Evolutionary conservation across 2,329 filamentous ascomycete species (phyloP), one percentile per base, ranked within the genome.

Genomic region (Colletotrichum tropicale): DNA sequence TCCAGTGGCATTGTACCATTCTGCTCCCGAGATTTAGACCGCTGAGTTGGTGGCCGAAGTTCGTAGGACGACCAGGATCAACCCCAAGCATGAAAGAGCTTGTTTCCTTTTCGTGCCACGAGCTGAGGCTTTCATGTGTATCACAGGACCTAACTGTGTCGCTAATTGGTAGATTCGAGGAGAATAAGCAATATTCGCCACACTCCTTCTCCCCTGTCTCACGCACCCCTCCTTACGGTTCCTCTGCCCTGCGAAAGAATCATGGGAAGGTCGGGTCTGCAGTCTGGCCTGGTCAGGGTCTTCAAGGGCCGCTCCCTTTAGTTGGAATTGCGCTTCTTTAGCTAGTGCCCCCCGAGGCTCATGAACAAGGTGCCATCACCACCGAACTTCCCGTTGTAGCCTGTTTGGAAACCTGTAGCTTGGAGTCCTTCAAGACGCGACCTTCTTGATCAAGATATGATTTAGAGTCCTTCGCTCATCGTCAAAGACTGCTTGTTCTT

Each of bases 161-260:
- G 56, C 64, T 73, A 18, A 75, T 73, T 75, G 73, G 73, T 13
- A 30, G 43, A 21, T 26, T 56, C 26, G 62, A 15, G 2, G 6
- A 26, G 36, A 75, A 68, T 24, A 75, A 75, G 56, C 70, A 75
- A 73, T 65, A 28, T 64, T 60, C 15, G 16, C 21, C 60, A 75
- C 16, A 24, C 18, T 28, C 56, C 73, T 68, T 34, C 43, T 55
- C 62, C 6, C 38, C 38, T 36, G 55, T 75, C 26, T 52, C 56
- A 32, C 15, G 48, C 64, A 30, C 70, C 73, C 70, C 30, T 28
- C 38, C 69, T 24, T 52, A 18, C 56, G 38, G 66, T 58, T 13
- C 52, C 43, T n/a, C 34, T 43, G 26, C 30, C 34, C 28, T 62
- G 24, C 18, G 38, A 18, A 38, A 56, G 10, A 38, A 38, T 21